A percentile compares a stretch with the other conserved stretches of the same genome.
Evolutionary conservation across 1,284 basidiomycete species (phyloP).

Genomic region (Neotropicomus parvogracilis): DNA sequence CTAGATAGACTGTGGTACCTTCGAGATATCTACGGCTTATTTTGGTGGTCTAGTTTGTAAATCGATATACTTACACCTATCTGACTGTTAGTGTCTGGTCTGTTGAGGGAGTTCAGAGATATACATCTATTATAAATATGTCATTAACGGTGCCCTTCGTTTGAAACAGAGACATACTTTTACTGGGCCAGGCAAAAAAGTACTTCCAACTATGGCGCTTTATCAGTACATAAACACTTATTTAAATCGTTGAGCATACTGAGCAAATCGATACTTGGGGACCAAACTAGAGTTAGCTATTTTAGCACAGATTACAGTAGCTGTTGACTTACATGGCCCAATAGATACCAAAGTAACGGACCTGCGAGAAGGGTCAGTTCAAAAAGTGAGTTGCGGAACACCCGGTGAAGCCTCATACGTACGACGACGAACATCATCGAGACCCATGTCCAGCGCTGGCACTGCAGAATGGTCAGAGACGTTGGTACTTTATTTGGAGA

Average conservation of each 20-base stretch:
- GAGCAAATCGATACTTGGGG: background rate
- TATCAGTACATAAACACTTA: background rate
- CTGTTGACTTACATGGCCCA: background rate
- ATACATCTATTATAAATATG: slow-evolving; percentile 4
- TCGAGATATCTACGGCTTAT: background rate
- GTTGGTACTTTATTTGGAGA: too few relatives aligned
- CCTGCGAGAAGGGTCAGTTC: background rate
- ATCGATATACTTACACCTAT: slow-evolving; percentile 11
- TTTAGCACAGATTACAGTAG: too few relatives aligned
- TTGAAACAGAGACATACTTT: background rate
- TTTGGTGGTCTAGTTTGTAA: background rate
- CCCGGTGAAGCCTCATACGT: background rate
- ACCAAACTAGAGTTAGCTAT: background rate
- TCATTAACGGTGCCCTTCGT: background rate
- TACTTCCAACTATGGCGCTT: background rate
- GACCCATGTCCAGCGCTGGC: background rate
- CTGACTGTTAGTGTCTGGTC: background rate
- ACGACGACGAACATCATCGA: background rate
- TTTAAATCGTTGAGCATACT: background rate
- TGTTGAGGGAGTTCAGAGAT: background rate
- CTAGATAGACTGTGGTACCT: slow-evolving; percentile 1
- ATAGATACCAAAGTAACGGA: slow-evolving; percentile 8
- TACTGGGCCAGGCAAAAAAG: slow-evolving; percentile 1
- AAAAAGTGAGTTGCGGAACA: too few relatives aligned
- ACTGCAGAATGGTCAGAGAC: background rate